Evolutionary conservation across 1,284 basidiomycete genomes (phyloP).

Genomic region (Sanguinoderma infundibulare): DNA sequence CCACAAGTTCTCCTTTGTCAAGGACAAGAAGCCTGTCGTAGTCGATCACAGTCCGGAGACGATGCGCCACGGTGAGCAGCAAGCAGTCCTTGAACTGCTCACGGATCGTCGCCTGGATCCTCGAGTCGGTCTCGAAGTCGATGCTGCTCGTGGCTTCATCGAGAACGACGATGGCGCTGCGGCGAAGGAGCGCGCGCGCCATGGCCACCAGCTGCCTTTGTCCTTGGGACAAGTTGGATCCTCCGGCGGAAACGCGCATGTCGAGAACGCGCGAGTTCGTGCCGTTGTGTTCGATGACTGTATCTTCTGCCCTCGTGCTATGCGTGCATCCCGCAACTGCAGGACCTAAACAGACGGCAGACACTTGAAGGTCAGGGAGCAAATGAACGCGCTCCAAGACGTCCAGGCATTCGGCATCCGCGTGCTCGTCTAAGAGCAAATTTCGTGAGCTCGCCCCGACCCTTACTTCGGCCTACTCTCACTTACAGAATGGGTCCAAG

Average conservation of each 20-base stretch:
- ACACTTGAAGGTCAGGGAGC: slow-evolving; percentile 51
- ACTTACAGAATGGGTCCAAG: slow-evolving; percentile 79
- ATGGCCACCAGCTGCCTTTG: slow-evolving; percentile 85
- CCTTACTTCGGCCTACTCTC: slow-evolving; percentile 1
- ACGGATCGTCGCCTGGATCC: slow-evolving; percentile 82
- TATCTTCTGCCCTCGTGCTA: slow-evolving; percentile 53
- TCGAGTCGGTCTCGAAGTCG: slow-evolving; percentile 75
- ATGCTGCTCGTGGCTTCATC: slow-evolving; percentile 86
- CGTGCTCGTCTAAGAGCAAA: slow-evolving; percentile 63
- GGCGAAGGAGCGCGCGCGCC: slow-evolving; percentile 77
- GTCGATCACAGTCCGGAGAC: slow-evolving; percentile 71
- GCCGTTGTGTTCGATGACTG: slow-evolving; percentile 40
- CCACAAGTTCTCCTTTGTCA: slow-evolving; percentile 78
- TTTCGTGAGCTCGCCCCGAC: neutral
- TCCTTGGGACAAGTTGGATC: slow-evolving; percentile 85
- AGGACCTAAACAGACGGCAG: slow-evolving; percentile 42
- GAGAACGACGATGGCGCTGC: slow-evolving; percentile 78
- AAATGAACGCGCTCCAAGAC: slow-evolving; percentile 69
- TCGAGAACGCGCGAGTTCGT: slow-evolving; percentile 48
- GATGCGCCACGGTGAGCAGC: slow-evolving; percentile 48
- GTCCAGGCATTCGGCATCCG: slow-evolving; percentile 78
- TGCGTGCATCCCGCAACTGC: slow-evolving; percentile 48
- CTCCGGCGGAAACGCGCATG: slow-evolving; percentile 78
- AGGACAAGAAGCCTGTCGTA: slow-evolving; percentile 86
- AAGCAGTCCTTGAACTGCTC: slow-evolving; percentile 74